Percentiles rank a stretch among this genome's conserved stretches.
Conservation (phyloP, 1,284 basidiomycete species). For the Phellopilus nigrolimitatus region DNA sequence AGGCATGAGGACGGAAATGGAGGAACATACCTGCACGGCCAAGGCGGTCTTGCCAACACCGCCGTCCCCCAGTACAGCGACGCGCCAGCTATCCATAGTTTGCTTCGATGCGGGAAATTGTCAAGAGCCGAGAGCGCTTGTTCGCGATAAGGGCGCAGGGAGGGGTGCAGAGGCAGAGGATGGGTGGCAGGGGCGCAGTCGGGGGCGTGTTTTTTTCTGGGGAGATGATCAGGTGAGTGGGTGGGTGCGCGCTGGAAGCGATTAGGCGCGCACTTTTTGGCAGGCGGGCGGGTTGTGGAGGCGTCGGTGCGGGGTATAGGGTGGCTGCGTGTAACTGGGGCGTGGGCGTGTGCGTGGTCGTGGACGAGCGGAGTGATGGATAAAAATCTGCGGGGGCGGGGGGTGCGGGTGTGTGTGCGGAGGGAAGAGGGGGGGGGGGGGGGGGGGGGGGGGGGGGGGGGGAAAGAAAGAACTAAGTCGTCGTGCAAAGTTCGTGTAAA, state of each 20-base stretch:
- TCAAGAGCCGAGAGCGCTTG: no score
- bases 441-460: slow-evolving; percentile 28
- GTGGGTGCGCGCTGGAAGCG: slow-evolving; percentile 20
- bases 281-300: not conserved
- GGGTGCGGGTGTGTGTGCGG: slow-evolving; percentile 29
- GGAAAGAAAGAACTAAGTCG: slow-evolving; percentile 35
- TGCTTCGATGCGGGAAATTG: no score
- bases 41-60: slow-evolving; percentile 97
- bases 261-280: slow-evolving; percentile 1
- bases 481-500: slow-evolving; percentile 64
- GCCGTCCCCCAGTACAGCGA: slow-evolving; percentile 94
- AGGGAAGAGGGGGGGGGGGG: slow-evolving; percentile 26
- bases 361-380: slow-evolving; percentile 24
- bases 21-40: slow-evolving; percentile 82
- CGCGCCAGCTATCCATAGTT: slow-evolving; percentile 86
- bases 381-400: slow-evolving; percentile 25
- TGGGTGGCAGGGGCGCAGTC: not conserved
- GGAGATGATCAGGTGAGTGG: not conserved
- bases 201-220: slow-evolving; percentile 7
- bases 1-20: not conserved
- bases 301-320: not conserved
- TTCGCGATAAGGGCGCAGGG: no score
- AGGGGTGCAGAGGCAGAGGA: no score
- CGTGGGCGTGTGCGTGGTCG: slow-evolving; percentile 6
- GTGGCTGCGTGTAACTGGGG: no score